Conservation (phyloP, 1,139 yeast species). For the Zygosaccharomyces pseudobailii region DNA sequence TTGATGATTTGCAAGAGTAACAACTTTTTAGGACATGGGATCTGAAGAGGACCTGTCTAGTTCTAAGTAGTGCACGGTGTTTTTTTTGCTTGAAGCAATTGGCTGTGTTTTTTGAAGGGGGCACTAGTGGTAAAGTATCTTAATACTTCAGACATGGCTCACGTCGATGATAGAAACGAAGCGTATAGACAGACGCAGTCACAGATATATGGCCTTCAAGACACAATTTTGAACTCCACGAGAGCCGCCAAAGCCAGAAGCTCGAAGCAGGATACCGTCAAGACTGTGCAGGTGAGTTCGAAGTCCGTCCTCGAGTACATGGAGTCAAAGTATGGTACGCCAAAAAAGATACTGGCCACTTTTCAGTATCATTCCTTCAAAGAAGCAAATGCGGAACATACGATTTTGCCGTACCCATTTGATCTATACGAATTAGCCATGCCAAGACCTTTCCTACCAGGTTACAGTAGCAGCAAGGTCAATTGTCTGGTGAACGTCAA, state of each 20-base stretch:
- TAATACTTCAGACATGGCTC: constrained; percentile 1
- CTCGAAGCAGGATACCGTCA: neutral
- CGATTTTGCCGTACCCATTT: constrained; percentile 29
- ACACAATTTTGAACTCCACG: constrained; percentile 31
- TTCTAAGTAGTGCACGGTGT: no score
- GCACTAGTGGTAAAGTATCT: neutral
- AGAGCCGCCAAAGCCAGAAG: constrained; percentile 12
- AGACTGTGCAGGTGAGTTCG: constrained; percentile 10
- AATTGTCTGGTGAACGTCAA: constrained; percentile 22
- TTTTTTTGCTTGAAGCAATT: neutral
- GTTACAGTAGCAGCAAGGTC: constrained; percentile 17
- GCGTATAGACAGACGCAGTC: constrained; percentile 33
- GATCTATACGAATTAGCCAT: constrained; percentile 10
- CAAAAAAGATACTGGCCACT: constrained; percentile 14
- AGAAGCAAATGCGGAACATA: constrained; percentile 10
- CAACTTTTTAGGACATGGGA: neutral
- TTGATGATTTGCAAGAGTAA: neutral
- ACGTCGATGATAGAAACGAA: constrained; percentile 13
- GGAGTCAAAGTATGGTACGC: constrained; percentile 11
- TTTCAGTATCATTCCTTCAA: constrained; percentile 24
- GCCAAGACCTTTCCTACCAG: constrained; percentile 30
- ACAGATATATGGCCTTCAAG: constrained; percentile 32
- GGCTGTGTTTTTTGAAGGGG: neutral
- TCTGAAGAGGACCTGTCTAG: neutral
- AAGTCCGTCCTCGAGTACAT: constrained; percentile 17